Percentiles rank a stretch among this genome's conserved stretches.
Conservation (phyloP, 2,329 filamentous ascomycete genomes). For the Monilinia laxa region DNA sequence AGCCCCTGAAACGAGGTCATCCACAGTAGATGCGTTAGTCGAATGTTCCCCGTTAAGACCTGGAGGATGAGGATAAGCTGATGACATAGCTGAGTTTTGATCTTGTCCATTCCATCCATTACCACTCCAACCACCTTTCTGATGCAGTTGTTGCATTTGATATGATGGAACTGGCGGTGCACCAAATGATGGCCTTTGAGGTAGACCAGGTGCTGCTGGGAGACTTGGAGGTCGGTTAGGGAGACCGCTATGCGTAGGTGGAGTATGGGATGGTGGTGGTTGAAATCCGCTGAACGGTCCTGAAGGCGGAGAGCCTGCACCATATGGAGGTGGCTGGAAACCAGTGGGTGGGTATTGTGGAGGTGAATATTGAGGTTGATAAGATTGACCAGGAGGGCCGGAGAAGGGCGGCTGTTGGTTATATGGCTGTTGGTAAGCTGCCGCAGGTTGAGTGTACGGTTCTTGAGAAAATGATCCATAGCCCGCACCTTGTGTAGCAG, state of each 20-base stretch:
- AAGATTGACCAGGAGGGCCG: slow-evolving; percentile 38
- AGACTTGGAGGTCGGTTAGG: slow-evolving; percentile 53
- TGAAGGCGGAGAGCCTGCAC: slow-evolving; percentile 43
- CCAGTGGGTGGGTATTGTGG: slow-evolving; percentile 33
- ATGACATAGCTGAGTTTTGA: slow-evolving; percentile 43
- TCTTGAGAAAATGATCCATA: slow-evolving; percentile 42
- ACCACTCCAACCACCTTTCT: slow-evolving; percentile 40
- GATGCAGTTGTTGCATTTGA: slow-evolving; percentile 55
- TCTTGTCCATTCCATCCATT: slow-evolving; percentile 42
- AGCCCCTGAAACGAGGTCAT: slow-evolving; percentile 50
- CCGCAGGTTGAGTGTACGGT: slow-evolving; percentile 41
- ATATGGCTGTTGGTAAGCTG: slow-evolving; percentile 46
- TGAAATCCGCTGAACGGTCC: slow-evolving; percentile 46
- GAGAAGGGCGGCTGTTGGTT: slow-evolving; percentile 41
- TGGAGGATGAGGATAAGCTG: slow-evolving; percentile 42
- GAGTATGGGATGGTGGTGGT: slow-evolving; percentile 45
- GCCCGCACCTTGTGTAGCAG: slow-evolving; percentile 37
- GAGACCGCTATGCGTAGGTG: slow-evolving; percentile 42
- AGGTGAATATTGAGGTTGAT: slow-evolving; percentile 41
- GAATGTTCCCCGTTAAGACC: slow-evolving; percentile 40
- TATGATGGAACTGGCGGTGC: slow-evolving; percentile 51
- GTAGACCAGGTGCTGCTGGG: slow-evolving; percentile 56
- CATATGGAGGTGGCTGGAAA: slow-evolving; percentile 28
- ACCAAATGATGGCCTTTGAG: slow-evolving; percentile 59
- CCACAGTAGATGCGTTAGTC: slow-evolving; percentile 47